phyloP scores from a whole-genome alignment of 495 filamentous ascomycete species.

The Penicillium paradoxum region DNA sequence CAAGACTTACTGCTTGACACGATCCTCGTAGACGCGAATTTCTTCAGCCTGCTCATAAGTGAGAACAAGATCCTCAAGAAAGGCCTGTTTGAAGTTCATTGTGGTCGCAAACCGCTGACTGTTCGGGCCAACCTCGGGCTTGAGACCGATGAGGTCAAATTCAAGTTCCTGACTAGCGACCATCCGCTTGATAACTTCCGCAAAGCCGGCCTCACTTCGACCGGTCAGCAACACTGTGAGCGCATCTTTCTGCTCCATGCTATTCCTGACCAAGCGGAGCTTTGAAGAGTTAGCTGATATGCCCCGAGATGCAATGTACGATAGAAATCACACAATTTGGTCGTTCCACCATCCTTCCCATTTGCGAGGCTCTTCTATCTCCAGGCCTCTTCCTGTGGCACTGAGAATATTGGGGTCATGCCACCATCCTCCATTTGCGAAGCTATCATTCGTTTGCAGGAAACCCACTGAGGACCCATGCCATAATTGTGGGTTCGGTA shows the following conservation, averaged over 20 bases:
- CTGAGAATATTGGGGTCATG: constrained; percentile 83
- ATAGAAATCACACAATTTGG: constrained; percentile 53
- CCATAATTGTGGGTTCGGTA: constrained; percentile 90
- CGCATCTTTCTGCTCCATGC: constrained; percentile 81
- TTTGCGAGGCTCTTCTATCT: constrained; percentile 72
- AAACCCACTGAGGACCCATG: constrained; percentile 66
- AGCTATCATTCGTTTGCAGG: constrained; percentile 67
- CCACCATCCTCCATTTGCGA: constrained; percentile 94
- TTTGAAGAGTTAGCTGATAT: constrained; percentile 30
- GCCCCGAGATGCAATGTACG: not conserved
- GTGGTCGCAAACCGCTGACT: constrained; percentile 71
- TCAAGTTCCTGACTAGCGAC: constrained; percentile 69
- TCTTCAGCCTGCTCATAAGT: constrained; percentile 82
- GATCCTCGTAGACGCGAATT: constrained; percentile 66
- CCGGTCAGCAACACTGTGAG: constrained; percentile 86
- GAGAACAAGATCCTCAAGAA: constrained; percentile 71
- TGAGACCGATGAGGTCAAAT: constrained; percentile 86
- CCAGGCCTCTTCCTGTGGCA: constrained; percentile 78
- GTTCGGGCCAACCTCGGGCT: constrained; percentile 75
- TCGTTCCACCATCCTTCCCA: constrained; percentile 99
- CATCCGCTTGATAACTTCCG: constrained; percentile 78
- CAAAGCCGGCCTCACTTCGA: constrained; percentile 71
- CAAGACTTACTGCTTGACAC: constrained; percentile 54
- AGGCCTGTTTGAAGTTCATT: constrained; percentile 80
- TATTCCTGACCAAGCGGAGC: constrained; percentile 75